Evolutionary conservation across 2,329 filamentous ascomycete genomes (phyloP), one percentile per base, ranked within the genome.

Genomic region (Colletotrichum caudatum): DNA sequence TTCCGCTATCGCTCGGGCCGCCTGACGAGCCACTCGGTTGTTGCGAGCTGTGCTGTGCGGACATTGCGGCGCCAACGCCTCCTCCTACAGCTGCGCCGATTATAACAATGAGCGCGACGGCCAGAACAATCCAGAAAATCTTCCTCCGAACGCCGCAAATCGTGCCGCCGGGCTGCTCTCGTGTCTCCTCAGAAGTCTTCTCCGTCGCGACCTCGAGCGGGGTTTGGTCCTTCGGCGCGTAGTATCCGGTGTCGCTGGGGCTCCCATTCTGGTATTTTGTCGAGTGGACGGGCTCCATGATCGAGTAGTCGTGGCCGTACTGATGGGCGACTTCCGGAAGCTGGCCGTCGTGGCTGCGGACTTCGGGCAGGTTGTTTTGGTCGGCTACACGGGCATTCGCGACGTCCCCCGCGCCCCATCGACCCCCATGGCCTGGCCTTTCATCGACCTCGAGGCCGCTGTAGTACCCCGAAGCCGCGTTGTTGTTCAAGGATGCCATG

Each of bases 131-230:
- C 73, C 70, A 73, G 29, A 74, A 73, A 1, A 59, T n/a, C 60
- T 73, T 73, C 39, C 60, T 54, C 16, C 60, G 41, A 18, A 74
- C 20, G 14, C 73, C 73, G 41, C 73, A 74, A 29, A 74, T 64
- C 16, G 63, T 58, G 2, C 50, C 16, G 14, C 50, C 12, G 14
- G 20, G 33, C 12, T 35, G 44, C 35, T 58, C 5, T 4, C 3
- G 29, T 29, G 3, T 56, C 6, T 66, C 51, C 23, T 44, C 50
- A 9, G 18, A 11, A 4, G 58, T 11, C 20, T 64, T 61, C 11
- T 62, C 50, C 8, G 37, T 53, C 4, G 51, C 46, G 41, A 66
- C 70, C 12, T 64, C 59, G 14, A 59, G 64, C 18, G 53, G 46
- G 39, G 57, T 29, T 50, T 46, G 46, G 14, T 46, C 66, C 29